Evolutionary conservation across 2,329 filamentous ascomycete genomes (phyloP), one percentile per base, ranked within the genome.

Genomic region (Monilinia laxa): DNA sequence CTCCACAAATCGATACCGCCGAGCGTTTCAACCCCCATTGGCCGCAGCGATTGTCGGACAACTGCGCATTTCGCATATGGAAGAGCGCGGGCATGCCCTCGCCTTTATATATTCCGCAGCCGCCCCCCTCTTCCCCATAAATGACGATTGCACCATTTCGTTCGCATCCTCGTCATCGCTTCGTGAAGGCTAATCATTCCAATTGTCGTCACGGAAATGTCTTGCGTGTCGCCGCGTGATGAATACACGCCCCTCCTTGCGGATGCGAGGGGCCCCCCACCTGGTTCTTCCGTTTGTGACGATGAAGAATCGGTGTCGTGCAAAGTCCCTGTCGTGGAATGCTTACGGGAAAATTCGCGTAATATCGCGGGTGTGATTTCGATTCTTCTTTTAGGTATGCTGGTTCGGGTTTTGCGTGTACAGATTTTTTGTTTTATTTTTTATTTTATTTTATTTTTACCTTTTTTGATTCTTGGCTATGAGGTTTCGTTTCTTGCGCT

Each of bases 351-450:
- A 18, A 12, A 9, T 7, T 47, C n/a, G 28, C 53, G 25, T 58
- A 69, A 68, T 66, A 65, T 71, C 62, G 67, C 60, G 14, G 67
- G 68, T 11, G 57, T 71, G 10, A 72, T 72, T 16, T 72, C 64
- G 9, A 68, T 72, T 66, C 54, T 72, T 23, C 47, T 71, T 31
- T 35, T 72, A 40, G 70, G 68, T 69, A 54, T 35, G 51, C 31
- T 9, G 31, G 5, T 35, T 35, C 7, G 7, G 31, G 7, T 35
- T 35, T 35, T 9, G 7, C 4, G 7, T 5, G 5, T 6, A 35
- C 5, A 35, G 5, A 5, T 35, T 35, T 35, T 35, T 35, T 28
- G 3, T 28, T 28, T 28, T 28, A 28, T 28, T 28, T 28, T 28
- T 28, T 28, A 3, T 28, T 28, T 28, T 28, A 3, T 28, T 28